Percentiles rank a stretch among this genome's conserved stretches.
phyloP scores from a whole-genome alignment of 495 filamentous ascomycete species.

The Penicillium soppii region DNA sequence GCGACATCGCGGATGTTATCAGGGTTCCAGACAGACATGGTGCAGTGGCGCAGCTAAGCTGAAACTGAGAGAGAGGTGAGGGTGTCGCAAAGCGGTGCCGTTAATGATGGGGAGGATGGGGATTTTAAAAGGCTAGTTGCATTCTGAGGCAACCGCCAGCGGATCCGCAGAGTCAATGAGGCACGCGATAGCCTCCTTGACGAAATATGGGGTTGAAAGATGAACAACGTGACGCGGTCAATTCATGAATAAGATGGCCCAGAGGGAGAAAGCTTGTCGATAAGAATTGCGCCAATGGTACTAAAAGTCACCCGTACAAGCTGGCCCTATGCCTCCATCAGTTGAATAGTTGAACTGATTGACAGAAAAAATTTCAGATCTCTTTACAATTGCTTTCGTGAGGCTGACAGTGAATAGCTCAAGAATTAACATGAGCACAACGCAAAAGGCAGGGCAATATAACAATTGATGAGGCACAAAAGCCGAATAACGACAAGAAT shows the following conservation, averaged over 20 bases:
- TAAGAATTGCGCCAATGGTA: conserved; percentile 20
- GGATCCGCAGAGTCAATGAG: neutral
- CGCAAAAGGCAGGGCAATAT: neutral
- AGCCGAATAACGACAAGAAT: neutral
- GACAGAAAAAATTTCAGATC: too few relatives aligned
- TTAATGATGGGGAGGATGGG: neutral
- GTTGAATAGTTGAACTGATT: too few relatives aligned
- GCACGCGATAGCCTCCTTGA: neutral
- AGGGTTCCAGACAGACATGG: conserved; percentile 81
- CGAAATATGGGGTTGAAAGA: neutral
- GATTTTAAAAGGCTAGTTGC: conserved; percentile 8
- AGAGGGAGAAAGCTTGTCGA: conserved; percentile 16
- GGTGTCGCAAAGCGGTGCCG: conserved; percentile 1
- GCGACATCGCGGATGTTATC: conserved; percentile 95
- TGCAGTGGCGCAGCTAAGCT: conserved; percentile 5
- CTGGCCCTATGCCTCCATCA: neutral
- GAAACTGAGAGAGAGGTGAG: conserved; percentile 12
- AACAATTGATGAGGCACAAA: too few relatives aligned
- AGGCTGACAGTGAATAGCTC: too few relatives aligned
- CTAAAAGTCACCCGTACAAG: conserved; percentile 12
- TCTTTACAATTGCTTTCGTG: too few relatives aligned
- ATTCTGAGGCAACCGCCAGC: conserved; percentile 18
- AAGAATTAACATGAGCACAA: too few relatives aligned
- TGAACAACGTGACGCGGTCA: neutral
- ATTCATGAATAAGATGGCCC: neutral